Base-by-base conservation (phyloP, 2,329 filamentous ascomycete genomes). In the Cladosporium austrohemisphaericum region DNA sequence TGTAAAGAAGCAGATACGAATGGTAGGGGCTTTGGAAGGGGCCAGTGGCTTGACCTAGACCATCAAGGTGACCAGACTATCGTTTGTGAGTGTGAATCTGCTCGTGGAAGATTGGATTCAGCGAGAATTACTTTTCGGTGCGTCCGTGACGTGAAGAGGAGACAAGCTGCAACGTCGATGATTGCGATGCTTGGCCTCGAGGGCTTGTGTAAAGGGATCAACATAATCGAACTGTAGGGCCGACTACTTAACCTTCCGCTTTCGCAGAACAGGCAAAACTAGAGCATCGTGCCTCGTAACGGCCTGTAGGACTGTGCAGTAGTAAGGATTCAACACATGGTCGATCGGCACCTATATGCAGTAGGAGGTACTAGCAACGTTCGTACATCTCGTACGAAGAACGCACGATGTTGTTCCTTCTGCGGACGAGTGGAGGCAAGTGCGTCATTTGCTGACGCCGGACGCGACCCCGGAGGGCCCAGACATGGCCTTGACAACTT, bases 231-330 rank as follows among this genome's bases (percentile, higher is more conserved):
- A n/a, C 6, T 35, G 31, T 20, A 31, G 44, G 44, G 16, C 44
- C 44, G 44, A 47, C 25, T 47, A 33, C 16, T 8, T 18, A 10
- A 20, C 36, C 20, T 47, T 28, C 44, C 44, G 16, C 11, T 14
- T 38, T 5, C 18, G 44, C 35, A 38, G 23, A 38, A 38, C 10
- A 38, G 36, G 36, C 19, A 38, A 26, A 13, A 25, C 13, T 10
- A 38, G 11, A 14, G 19, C 36, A 14, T 4, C 25, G 6, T 26
- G 25, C n/a, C n/a, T n/a, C 10, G 8, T 9, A 31, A 31, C 28
- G 28, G 28, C 28, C 28, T 6, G 28, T n/a, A n/a, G 11, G 28
- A 9, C 28, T 31, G 9, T 31, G 28, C 28, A 31, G 28, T n/a
- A 31, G 28, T n/a, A n/a, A n/a, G n/a, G n/a, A n/a, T n/a, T n/a